A percentile compares a stretch with the other conserved stretches of the same genome.
Evolutionary conservation across 2,329 filamentous ascomycete species (phyloP).

Genomic region (Talaromyces sp.): DNA sequence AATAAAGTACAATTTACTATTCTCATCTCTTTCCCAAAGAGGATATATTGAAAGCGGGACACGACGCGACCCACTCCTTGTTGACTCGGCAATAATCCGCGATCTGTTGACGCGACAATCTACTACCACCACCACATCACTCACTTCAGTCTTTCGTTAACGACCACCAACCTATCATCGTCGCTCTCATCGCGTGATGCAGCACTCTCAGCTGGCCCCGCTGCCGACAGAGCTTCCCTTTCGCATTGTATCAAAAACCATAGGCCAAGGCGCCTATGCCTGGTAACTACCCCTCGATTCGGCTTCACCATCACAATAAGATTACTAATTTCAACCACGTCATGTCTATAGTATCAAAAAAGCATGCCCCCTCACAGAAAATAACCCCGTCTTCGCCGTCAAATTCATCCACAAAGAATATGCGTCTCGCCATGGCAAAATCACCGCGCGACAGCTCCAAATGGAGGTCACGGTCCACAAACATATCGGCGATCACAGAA

Average conservation of each 20-base stretch:
- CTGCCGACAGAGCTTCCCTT: constrained; percentile 83
- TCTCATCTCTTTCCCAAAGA: constrained; percentile 23
- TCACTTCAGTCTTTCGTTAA: neutral
- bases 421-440: constrained; percentile 80
- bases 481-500: constrained; percentile 81
- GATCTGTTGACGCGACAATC: neutral
- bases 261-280: constrained; percentile 94
- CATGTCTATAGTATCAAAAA: constrained; percentile 74
- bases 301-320: neutral
- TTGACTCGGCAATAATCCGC: constrained; percentile 15
- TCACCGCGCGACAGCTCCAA: constrained; percentile 82
- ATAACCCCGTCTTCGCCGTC: constrained; percentile 83
- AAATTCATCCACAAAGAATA: constrained; percentile 99
- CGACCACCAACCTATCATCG: too few species aligned
- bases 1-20: too few species aligned
- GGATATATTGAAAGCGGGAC: constrained; percentile 32
- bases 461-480: constrained; percentile 90
- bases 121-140: neutral
- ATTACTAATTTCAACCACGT: neutral
- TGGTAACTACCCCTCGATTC: constrained; percentile 57
- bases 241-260: constrained; percentile 91
- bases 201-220: constrained; percentile 83
- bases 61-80: constrained; percentile 26
- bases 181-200: constrained; percentile 39
- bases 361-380: constrained; percentile 68